A percentile compares a stretch with the other conserved stretches of the same genome.
phyloP scores from a whole-genome alignment of 768 basidiomycete genomes.

The Daedaleopsis sinensis region DNA sequence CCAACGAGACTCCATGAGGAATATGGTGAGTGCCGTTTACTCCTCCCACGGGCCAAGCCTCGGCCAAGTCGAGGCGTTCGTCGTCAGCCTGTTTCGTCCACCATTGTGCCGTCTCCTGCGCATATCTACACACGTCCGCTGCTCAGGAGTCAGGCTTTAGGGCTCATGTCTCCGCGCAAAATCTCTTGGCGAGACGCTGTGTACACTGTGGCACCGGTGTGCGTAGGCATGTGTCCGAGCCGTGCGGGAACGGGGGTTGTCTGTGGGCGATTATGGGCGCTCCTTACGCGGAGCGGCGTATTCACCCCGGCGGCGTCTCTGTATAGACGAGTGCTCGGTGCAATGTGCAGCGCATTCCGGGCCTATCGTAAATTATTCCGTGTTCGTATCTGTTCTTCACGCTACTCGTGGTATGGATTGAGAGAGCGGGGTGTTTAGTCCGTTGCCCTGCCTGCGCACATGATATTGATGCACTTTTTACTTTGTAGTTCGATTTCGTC shows the following conservation, averaged over 20 bases:
- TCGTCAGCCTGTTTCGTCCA: neutral
- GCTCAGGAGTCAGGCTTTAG: neutral
- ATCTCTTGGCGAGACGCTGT: neutral
- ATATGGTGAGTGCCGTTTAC: conserved; percentile 64
- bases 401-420: neutral
- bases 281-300: neutral
- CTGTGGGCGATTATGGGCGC: neutral
- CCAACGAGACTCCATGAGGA: conserved; percentile 92
- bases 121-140: neutral
- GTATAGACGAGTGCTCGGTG: too few species aligned
- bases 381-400: neutral
- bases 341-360: too few species aligned
- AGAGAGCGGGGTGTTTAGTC: neutral
- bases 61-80: neutral
- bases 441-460: neutral
- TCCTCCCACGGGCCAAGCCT: conserved; percentile 11
- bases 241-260: neutral
- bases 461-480: neutral
- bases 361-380: neutral
- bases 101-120: neutral
- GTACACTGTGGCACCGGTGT: neutral
- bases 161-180: neutral
- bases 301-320: neutral
- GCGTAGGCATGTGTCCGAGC: neutral
- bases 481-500: conserved; percentile 85